Evolutionary conservation across 2,329 filamentous ascomycete species (phyloP).

Genomic region (Dissoconium aciculare): DNA sequence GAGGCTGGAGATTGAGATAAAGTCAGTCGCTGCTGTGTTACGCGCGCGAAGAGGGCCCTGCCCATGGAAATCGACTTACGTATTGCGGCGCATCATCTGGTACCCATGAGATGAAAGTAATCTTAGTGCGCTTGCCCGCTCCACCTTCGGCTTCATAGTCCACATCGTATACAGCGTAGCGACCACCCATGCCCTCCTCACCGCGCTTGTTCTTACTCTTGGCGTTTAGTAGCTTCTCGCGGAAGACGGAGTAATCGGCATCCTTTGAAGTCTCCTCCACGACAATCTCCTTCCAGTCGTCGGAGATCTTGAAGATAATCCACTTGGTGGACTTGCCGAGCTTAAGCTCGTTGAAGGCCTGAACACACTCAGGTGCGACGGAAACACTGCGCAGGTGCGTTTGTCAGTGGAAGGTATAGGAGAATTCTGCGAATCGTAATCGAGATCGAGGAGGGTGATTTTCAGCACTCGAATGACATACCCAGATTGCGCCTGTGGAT

Average conservation of each 20-base stretch:
- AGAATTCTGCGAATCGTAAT: no score
- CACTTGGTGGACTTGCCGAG: slow-evolving; percentile 63
- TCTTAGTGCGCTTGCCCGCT: slow-evolving; percentile 62
- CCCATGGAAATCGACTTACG: slow-evolving; percentile 44
- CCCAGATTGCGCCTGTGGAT: no score
- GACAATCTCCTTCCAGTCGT: slow-evolving; percentile 68
- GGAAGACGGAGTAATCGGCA: slow-evolving; percentile 57
- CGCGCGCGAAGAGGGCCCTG: no score
- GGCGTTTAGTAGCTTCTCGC: slow-evolving; percentile 59
- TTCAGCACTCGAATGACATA: no score
- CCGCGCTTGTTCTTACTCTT: slow-evolving; percentile 56
- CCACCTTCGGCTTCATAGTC: slow-evolving; percentile 57
- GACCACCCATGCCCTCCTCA: slow-evolving; percentile 45
- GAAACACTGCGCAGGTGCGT: slow-evolving; percentile 59
- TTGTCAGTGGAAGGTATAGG: no score
- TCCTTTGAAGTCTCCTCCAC: slow-evolving; percentile 58
- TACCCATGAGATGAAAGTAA: slow-evolving; percentile 65
- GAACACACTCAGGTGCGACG: slow-evolving; percentile 56
- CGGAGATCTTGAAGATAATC: slow-evolving; percentile 77
- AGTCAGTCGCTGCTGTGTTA: no score
- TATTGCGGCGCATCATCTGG: slow-evolving; percentile 67
- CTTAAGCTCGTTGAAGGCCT: slow-evolving; percentile 66
- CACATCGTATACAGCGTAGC: slow-evolving; percentile 78
- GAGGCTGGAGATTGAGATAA: slow-evolving; percentile 46
- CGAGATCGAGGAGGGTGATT: no score